Conservation (phyloP, 805 yeast species). For the Scheffersomyces coipomensis region DNA sequence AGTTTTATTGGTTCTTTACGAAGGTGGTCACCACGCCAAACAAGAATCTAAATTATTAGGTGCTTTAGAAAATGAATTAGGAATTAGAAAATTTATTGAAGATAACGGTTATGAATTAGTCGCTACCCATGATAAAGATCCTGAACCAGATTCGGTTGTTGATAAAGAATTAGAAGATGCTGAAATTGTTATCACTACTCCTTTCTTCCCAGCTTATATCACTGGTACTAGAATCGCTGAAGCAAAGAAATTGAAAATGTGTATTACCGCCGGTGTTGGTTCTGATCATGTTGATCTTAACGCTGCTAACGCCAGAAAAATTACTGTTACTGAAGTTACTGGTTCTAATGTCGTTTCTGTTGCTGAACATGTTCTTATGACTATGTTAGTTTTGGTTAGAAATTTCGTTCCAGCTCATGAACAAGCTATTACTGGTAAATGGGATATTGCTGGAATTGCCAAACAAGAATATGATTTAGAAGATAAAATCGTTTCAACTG, state of each 20-base stretch:
- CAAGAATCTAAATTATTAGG: constrained; percentile 66
- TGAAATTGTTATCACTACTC: constrained; percentile 76
- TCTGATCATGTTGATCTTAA: constrained; percentile 76
- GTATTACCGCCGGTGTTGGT: constrained; percentile 83
- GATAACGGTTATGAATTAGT: constrained; percentile 64
- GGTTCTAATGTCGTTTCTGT: constrained; percentile 80
- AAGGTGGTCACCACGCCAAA: constrained; percentile 56
- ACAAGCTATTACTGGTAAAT: constrained; percentile 56
- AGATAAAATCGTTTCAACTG: constrained; percentile 74
- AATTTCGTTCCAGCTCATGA: constrained; percentile 80
- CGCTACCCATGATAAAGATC: constrained; percentile 68
- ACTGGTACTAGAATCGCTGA: constrained; percentile 62
- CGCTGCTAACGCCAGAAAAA: constrained; percentile 61
- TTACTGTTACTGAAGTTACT: constrained; percentile 76
- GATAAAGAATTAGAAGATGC: constrained; percentile 70
- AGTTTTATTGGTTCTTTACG: constrained; percentile 57
- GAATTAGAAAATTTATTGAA: constrained; percentile 63
- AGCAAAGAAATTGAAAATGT: constrained; percentile 69
- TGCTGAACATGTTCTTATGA: constrained; percentile 78
- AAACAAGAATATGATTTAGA: constrained; percentile 74
- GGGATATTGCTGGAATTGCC: constrained; percentile 80
- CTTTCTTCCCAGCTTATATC: constrained; percentile 80
- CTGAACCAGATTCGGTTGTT: constrained; percentile 51
- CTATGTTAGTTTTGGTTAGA: constrained; percentile 67
- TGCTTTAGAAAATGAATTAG: constrained; percentile 72